Base-by-base conservation (phyloP, 805 yeast species). In the Kuraishia ogatae region DNA sequence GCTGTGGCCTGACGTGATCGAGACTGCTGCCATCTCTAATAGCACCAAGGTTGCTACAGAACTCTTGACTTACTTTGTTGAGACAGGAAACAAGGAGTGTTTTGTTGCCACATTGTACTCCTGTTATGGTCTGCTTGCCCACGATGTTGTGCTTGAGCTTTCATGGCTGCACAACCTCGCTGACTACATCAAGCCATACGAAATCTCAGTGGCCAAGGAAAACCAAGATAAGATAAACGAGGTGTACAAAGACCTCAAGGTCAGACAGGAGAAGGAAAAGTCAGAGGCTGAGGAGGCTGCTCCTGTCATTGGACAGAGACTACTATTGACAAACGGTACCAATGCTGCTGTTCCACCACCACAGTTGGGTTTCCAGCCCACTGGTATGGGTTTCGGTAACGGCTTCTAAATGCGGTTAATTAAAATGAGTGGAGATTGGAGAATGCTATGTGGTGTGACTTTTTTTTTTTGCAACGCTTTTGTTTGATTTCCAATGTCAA, bases 1-100 rank as follows among this genome's bases (percentile, higher is more conserved):
- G 72, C 78, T 94, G 64, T 94, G 97, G 98, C 78, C 86, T 56
- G 97, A 92, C 70, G 92, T 97, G 59, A 87, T 94, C 67, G 89
- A 83, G 66, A 92, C 98, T 10, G 97, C 97, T 23, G 83, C 97
- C 19, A 73, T 84, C 56, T 91, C 97, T 20, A 81, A 82, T 59
- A 85, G 85, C 61, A 65, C 81, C 11, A 91, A 88, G 68, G 86
- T 93, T 66, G 92, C 96, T 39, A 93, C 89, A 69, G 98, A 94
- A 57, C 76, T 89, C 60, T 75, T 94, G 69, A 80, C 86, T 54
- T 94, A 93, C 75, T 94, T 94, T 70, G 97, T 94, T 57, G 97
- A 93, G 64, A 89, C 96, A 47, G 98, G 97, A 62, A 94, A 94
- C 75, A 90, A 86, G 71, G 99, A 94, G 76, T 89, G 97, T 64